A percentile compares a stretch with the other conserved stretches of the same genome.
These are phyloP conservation scores for Aspergillus taichungensis DNA, from an alignment of 495 filamentous ascomycete genomes.

Conservation along the genomic window DNA sequence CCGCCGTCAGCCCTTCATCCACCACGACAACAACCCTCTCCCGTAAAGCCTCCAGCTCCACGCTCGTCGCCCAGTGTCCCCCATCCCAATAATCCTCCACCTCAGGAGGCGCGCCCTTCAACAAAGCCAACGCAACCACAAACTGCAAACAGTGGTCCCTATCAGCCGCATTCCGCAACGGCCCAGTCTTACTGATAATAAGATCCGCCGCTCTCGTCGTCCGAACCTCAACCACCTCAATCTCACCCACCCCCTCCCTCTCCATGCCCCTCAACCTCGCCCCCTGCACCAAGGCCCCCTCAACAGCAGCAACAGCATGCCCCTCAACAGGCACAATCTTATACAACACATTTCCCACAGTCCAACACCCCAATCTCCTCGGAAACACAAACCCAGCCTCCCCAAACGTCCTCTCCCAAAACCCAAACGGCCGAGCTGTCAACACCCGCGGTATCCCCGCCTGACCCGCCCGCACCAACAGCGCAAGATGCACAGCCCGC, in stretches of 20 bases:
- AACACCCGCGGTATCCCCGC: constrained; percentile 25
- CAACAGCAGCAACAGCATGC: constrained; percentile 29
- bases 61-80: constrained; percentile 22
- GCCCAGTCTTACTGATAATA: constrained; percentile 34
- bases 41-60: constrained; percentile 18
- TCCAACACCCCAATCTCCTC: constrained; percentile 21
- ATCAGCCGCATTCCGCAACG: constrained; percentile 33
- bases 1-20: constrained; percentile 25
- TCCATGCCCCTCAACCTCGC: constrained; percentile 4
- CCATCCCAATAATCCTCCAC: constrained; percentile 28
- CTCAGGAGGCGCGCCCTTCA: constrained; percentile 26
- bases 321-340: constrained; percentile 33
- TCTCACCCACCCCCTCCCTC: constrained; percentile 5
- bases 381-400: constrained; percentile 20
- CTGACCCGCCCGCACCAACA: constrained; percentile 24
- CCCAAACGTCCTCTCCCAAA: constrained; percentile 22
- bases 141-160: constrained; percentile 40
- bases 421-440: constrained; percentile 28
- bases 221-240: constrained; percentile 22
- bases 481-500: constrained; percentile 35
- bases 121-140: constrained; percentile 28
- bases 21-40: constrained; percentile 18
- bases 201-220: constrained; percentile 25
- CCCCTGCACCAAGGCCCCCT: constrained; percentile 21
- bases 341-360: constrained; percentile 29